Conservation (phyloP, 2,329 filamentous ascomycete genomes). For the Neonectria punicea region DNA sequence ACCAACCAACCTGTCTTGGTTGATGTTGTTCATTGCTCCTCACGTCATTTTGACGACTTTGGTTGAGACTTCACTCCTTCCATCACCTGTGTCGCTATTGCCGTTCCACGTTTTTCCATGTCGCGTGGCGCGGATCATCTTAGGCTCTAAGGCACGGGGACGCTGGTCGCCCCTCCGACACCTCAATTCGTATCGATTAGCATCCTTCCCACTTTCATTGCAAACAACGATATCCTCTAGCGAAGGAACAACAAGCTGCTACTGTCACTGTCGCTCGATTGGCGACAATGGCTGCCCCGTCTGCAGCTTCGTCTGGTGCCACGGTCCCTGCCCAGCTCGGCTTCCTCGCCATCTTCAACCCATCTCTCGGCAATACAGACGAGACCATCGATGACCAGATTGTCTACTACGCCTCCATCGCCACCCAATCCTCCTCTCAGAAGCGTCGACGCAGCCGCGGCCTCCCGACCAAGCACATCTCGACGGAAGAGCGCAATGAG, state of each 20-base stretch:
- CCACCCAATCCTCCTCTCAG: conserved; percentile 52
- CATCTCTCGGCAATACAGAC: conserved; percentile 73
- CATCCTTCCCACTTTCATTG: not conserved
- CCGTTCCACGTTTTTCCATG: not conserved
- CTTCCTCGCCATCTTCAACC: conserved; percentile 96
- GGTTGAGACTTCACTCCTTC: not conserved
- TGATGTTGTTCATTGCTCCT: not conserved
- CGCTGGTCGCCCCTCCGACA: not conserved
- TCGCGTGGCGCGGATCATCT: not conserved
- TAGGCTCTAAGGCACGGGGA: not conserved
- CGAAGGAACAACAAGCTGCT: not conserved
- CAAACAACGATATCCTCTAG: not conserved
- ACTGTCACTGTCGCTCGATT: conserved; percentile 33
- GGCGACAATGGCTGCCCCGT: conserved; percentile 19
- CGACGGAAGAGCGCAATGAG: conserved; percentile 80
- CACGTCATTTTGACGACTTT: not conserved
- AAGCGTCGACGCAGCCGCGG: conserved; percentile 56
- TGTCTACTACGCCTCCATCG: conserved; percentile 86
- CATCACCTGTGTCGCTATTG: not conserved
- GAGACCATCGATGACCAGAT: conserved; percentile 80
- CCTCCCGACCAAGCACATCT: conserved; percentile 56
- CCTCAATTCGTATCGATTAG: not conserved
- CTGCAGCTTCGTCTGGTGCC: conserved; percentile 34
- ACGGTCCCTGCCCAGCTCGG: conserved; percentile 80
- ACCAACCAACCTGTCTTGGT: not conserved